phyloP scores from a whole-genome alignment of 352 stramenopile species.

The Globisporangium nagaii region DNA sequence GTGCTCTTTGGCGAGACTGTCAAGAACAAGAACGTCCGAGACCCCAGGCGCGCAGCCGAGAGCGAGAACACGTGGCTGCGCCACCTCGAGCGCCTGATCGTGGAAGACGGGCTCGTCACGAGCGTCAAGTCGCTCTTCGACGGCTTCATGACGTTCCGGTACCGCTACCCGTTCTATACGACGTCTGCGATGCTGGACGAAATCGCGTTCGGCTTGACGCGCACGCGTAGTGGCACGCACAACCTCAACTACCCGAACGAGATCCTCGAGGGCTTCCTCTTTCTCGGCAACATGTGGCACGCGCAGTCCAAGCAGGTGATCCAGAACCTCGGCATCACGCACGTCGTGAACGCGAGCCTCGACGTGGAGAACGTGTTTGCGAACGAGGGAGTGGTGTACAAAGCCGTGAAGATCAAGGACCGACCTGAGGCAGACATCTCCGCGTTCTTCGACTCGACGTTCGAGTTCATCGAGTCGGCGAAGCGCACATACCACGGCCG shows the following conservation, averaged over 20 bases:
- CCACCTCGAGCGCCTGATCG: conserved; percentile 55
- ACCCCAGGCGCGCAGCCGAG: conserved; percentile 3
- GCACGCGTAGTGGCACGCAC: conserved; percentile 79
- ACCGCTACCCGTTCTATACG: conserved; percentile 84
- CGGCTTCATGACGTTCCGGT: conserved; percentile 83
- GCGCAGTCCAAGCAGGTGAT: conserved; percentile 72
- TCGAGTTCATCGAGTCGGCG: conserved; percentile 71
- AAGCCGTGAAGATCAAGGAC: conserved; percentile 82
- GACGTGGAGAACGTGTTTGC: conserved; percentile 76
- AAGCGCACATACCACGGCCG: conserved; percentile 71
- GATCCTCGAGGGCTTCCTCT: conserved; percentile 82
- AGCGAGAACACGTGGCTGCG: conserved; percentile 39
- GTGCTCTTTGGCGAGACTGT: conserved; percentile 75
- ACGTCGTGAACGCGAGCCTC: conserved; percentile 80
- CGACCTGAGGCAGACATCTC: conserved; percentile 62
- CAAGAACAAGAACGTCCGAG: conserved; percentile 21
- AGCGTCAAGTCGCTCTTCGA: conserved; percentile 72
- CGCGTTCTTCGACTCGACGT: conserved; percentile 63
- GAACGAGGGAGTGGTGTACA: conserved; percentile 60
- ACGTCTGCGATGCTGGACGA: conserved; percentile 60
- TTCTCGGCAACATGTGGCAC: conserved; percentile 88
- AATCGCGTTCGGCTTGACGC: conserved; percentile 46
- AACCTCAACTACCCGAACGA: conserved; percentile 88
- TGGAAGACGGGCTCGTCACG: conserved; percentile 70
- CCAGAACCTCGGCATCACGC: conserved; percentile 76